Evolutionary conservation across 306 rosid species (phyloP).

Genomic region (Urtica urens): DNA sequence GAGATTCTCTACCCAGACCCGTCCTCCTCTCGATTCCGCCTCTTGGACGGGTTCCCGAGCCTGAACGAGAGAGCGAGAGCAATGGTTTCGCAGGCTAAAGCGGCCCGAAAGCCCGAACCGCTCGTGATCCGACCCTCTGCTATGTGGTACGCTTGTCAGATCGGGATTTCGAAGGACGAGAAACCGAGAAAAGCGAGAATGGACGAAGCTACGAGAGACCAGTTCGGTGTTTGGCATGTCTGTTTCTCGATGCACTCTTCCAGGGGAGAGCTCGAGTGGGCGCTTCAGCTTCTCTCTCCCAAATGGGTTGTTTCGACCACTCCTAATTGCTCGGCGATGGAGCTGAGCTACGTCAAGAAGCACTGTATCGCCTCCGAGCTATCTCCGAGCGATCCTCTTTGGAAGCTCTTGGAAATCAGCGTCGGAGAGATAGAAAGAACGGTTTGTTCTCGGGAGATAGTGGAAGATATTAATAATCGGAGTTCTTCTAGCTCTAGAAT

Average conservation of each 20-base stretch:
- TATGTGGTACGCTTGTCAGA: slow-evolving; percentile 73
- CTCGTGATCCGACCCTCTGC: slow-evolving; percentile 68
- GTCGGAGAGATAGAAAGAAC: slow-evolving; percentile 22
- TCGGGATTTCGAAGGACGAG: slow-evolving; percentile 24
- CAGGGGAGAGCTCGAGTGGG: slow-evolving; percentile 75
- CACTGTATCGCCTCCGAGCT: slow-evolving; percentile 34
- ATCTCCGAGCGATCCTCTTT: slow-evolving; percentile 26
- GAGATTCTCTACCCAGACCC: slow-evolving; percentile 55
- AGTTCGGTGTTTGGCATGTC: slow-evolving; percentile 76
- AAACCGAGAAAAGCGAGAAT: slow-evolving; percentile 35
- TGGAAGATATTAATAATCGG: slow-evolving; percentile 27
- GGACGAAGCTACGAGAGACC: slow-evolving; percentile 57
- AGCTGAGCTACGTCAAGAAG: slow-evolving; percentile 53
- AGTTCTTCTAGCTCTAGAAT: slow-evolving; percentile 22
- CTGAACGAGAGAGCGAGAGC: slow-evolving; percentile 44
- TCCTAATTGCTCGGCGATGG: slow-evolving; percentile 66
- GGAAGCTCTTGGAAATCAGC: slow-evolving; percentile 50
- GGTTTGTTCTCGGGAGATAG: slow-evolving; percentile 21
- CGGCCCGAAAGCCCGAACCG: slow-evolving; percentile 37
- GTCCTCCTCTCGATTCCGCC: slow-evolving; percentile 51
- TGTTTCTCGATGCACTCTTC: slow-evolving; percentile 80
- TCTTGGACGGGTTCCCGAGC: slow-evolving; percentile 56
- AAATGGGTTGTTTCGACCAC: slow-evolving; percentile 88
- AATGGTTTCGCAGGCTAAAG: slow-evolving; percentile 40
- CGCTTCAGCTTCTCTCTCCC: slow-evolving; percentile 64